phyloP scores from a whole-genome alignment of 306 rosid genomes.

The Begonia loranthoides region DNA sequence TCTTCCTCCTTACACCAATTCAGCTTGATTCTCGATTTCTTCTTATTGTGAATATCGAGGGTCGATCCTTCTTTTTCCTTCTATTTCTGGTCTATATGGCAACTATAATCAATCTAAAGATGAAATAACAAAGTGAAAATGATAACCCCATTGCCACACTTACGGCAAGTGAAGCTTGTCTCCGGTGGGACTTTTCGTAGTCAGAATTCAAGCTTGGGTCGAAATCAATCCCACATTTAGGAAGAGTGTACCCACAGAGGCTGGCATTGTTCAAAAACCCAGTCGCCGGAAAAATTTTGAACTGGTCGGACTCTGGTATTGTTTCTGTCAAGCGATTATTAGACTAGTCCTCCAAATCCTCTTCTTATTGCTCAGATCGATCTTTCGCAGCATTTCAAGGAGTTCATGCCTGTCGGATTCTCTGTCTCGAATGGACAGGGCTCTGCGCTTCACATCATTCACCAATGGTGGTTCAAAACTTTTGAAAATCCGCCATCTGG shows the following conservation, averaged over 20 bases:
- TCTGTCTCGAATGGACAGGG: slow-evolving; percentile 68
- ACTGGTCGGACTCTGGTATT: slow-evolving; percentile 63
- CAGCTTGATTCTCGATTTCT: slow-evolving; percentile 58
- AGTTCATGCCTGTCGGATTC: slow-evolving; percentile 71
- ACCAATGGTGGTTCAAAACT: slow-evolving; percentile 52
- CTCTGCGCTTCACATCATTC: slow-evolving; percentile 33
- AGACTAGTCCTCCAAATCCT: slow-evolving; percentile 35
- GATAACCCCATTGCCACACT: slow-evolving; percentile 89
- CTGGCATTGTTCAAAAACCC: slow-evolving; percentile 53
- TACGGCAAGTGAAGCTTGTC: slow-evolving; percentile 60
- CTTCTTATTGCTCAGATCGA: slow-evolving; percentile 44
- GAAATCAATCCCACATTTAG: slow-evolving; percentile 18
- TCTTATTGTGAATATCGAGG: slow-evolving; percentile 52
- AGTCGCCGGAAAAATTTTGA: slow-evolving; percentile 47
- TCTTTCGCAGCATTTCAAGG: slow-evolving; percentile 38
- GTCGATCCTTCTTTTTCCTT: slow-evolving; percentile 61
- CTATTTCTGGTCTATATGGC: slow-evolving; percentile 60
- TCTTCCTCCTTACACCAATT: slow-evolving; percentile 77
- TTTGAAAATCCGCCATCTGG: slow-evolving; percentile 21
- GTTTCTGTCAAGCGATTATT: slow-evolving; percentile 45
- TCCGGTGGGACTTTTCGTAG: slow-evolving; percentile 43
- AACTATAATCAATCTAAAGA: slow-evolving; percentile 59
- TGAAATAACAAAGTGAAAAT: slow-evolving; percentile 62
- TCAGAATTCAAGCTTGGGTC: slow-evolving; percentile 11
- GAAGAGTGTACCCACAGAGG: slow-evolving; percentile 78